These are phyloP conservation scores for Phoma sp. DNA, from an alignment of 2,329 filamentous ascomycete genomes.

Conservation along the genomic window DNA sequence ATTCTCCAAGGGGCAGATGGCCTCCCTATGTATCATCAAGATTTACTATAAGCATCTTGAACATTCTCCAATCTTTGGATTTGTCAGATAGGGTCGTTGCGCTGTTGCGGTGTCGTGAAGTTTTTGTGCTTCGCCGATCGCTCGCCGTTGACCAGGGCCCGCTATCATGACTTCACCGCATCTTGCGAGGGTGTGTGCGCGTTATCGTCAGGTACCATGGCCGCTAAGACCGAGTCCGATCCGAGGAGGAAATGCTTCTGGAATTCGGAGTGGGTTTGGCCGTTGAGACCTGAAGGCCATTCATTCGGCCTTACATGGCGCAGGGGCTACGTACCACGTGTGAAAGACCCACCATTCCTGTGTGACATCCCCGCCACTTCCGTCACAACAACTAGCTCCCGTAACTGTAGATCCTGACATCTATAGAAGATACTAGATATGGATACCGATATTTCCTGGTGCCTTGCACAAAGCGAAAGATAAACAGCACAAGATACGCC, in stretches of 20 bases:
- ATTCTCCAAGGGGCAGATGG: neutral
- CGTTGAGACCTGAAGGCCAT: neutral
- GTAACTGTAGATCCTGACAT: conserved; percentile 5
- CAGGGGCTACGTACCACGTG: conserved; percentile 2
- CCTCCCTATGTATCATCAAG: conserved; percentile 10
- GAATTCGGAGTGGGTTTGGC: conserved; percentile 7
- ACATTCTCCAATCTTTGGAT: conserved; percentile 18
- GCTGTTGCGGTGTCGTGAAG: conserved; percentile 20
- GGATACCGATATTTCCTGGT: neutral
- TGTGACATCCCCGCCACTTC: conserved; percentile 4
- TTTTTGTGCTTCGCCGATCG: conserved; percentile 34
- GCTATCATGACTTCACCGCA: conserved; percentile 20
- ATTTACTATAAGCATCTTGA: neutral
- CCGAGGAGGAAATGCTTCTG: conserved; percentile 4
- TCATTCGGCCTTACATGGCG: conserved; percentile 4
- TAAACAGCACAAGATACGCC: neutral
- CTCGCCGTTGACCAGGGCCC: conserved; percentile 28
- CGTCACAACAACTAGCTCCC: conserved; percentile 12
- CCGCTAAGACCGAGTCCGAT: conserved; percentile 15
- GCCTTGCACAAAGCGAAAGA: neutral
- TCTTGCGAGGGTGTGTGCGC: conserved; percentile 1
- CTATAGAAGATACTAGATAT: neutral
- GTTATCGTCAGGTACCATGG: neutral
- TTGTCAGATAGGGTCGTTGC: conserved; percentile 28
- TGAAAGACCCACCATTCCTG: conserved; percentile 6